Conservation (phyloP, 176 grass and related monocot genomes). For the Hyparrhenia diplandra region DNA sequence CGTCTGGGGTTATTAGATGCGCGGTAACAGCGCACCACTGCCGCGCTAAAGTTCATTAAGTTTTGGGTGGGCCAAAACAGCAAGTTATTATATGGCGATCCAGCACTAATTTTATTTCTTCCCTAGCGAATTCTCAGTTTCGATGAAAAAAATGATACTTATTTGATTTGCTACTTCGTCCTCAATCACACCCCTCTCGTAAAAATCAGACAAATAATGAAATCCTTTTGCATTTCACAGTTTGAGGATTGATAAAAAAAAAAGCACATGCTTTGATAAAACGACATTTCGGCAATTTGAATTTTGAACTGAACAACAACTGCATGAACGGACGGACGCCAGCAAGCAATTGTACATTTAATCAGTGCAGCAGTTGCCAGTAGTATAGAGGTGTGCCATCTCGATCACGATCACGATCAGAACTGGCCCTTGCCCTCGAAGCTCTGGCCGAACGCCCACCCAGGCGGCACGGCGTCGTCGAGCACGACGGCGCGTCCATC, state of each 20-base stretch:
- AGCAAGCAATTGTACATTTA: no score
- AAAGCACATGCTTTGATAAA: not conserved
- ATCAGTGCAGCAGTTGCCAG: no score
- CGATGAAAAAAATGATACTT: not conserved
- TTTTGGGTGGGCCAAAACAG: no score
- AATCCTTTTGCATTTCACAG: not conserved
- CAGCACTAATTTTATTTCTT: not conserved
- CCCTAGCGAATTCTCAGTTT: not conserved
- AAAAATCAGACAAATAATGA: not conserved
- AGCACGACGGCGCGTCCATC: slow-evolving; percentile 7
- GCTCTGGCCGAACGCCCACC: slow-evolving; percentile 19
- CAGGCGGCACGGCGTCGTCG: slow-evolving; percentile 1
- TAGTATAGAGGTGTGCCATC: not conserved
- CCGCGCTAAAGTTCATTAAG: no score
- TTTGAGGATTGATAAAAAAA: not conserved
- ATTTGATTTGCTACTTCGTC: not conserved
- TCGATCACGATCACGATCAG: not conserved
- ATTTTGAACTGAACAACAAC: not conserved
- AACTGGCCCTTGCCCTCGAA: slow-evolving; percentile 12
- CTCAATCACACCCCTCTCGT: not conserved
- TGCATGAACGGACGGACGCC: no score
- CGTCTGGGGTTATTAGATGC: no score
- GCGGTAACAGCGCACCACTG: no score
- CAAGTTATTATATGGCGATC: not conserved
- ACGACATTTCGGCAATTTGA: not conserved